Evolutionary conservation across 2,329 filamentous ascomycete genomes (phyloP).

Genomic region (Parastagonospora nodorum): DNA sequence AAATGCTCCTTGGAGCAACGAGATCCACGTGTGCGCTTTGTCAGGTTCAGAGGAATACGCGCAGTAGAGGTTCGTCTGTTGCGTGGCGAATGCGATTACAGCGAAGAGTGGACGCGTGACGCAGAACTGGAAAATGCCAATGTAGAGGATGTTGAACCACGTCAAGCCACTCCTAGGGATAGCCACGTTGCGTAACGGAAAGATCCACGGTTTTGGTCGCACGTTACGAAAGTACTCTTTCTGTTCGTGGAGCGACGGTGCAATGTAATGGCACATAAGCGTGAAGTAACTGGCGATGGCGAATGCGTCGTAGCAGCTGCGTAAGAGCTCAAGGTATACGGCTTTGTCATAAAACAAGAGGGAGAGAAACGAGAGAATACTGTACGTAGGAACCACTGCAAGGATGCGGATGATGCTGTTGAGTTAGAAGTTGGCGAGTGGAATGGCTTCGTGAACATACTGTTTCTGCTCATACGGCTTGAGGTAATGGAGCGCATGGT

Average conservation of each 20-base stretch:
- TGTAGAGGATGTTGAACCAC: constrained; percentile 89
- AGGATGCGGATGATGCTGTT: constrained; percentile 81
- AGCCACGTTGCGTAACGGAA: constrained; percentile 71
- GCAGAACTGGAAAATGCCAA: constrained; percentile 84
- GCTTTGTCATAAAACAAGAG: constrained; percentile 76
- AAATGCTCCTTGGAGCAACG: constrained; percentile 71
- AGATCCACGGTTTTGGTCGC: constrained; percentile 73
- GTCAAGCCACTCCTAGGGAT: constrained; percentile 81
- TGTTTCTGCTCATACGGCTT: constrained; percentile 65
- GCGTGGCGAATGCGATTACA: constrained; percentile 61
- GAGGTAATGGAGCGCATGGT: constrained; percentile 65
- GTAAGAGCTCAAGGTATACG: constrained; percentile 79
- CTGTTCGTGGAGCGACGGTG: constrained; percentile 76
- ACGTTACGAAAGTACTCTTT: constrained; percentile 79
- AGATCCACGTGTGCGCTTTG: constrained; percentile 85
- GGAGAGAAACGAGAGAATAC: constrained; percentile 73
- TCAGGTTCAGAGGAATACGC: constrained; percentile 76
- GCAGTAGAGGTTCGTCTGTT: constrained; percentile 74
- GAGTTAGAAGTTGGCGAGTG: constrained; percentile 13
- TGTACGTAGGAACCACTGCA: constrained; percentile 85
- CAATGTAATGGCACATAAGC: constrained; percentile 79
- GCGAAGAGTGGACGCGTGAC: constrained; percentile 79
- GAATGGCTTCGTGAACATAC: constrained; percentile 43
- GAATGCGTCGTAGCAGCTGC: constrained; percentile 88
- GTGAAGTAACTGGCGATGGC: constrained; percentile 87